Conservation (phyloP, 371 early-diverging fungal genomes). For the Capillidium heterosporum region DNA sequence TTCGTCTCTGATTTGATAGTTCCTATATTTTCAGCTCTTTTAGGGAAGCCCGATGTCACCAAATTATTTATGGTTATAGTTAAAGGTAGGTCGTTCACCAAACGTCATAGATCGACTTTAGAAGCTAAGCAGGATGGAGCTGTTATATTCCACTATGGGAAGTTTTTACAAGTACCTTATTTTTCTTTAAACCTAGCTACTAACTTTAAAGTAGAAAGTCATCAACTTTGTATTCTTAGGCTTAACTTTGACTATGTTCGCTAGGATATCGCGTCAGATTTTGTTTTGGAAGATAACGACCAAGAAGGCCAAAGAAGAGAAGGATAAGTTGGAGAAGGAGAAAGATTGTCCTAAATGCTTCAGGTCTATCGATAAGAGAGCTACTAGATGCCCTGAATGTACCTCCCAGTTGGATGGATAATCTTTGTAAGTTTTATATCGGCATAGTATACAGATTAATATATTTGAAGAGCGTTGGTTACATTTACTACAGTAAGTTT, state of each 20-base stretch:
- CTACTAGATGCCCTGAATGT: neutral
- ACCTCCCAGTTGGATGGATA: too few relatives aligned
- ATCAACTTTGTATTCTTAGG: conserved; percentile 2
- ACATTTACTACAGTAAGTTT: too few relatives aligned
- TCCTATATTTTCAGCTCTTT: neutral
- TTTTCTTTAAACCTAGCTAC: neutral
- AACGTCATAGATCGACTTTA: neutral
- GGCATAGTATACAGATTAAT: too few relatives aligned
- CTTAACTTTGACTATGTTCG: neutral
- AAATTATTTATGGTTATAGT: neutral
- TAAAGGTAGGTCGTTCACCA: neutral
- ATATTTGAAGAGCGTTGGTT: too few relatives aligned
- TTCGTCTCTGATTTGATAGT: neutral
- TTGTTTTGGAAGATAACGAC: neutral
- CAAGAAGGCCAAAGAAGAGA: neutral
- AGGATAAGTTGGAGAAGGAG: neutral
- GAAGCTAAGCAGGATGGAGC: neutral
- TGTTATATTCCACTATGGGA: neutral
- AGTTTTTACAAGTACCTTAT: neutral
- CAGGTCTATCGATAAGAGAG: neutral
- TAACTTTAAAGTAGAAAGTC: neutral
- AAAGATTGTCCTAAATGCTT: neutral
- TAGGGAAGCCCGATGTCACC: neutral
- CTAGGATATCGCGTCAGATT: neutral
- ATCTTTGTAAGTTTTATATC: too few relatives aligned